Percentiles rank a stretch among this genome's conserved stretches.
Evolutionary conservation across 257 asterid species (phyloP).

Genomic region (Rauvolfia tetraphylla): DNA sequence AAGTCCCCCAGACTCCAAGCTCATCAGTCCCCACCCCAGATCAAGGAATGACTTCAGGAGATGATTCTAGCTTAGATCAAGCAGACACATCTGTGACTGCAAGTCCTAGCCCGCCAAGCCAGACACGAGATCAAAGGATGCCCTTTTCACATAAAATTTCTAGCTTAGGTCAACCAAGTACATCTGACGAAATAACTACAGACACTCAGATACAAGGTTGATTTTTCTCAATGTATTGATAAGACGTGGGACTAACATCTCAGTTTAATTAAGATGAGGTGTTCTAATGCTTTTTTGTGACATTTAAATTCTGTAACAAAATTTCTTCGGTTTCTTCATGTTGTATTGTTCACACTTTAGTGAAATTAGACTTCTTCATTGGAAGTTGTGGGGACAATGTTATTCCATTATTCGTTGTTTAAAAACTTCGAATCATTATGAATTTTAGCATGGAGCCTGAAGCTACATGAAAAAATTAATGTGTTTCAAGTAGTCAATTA

Average conservation of each 20-base stretch:
- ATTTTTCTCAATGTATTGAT: no score
- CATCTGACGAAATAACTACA: not conserved
- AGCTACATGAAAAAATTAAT: no score
- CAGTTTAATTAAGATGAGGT: not conserved
- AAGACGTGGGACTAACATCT: not conserved
- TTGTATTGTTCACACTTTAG: not conserved
- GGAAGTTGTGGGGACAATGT: no score
- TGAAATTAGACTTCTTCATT: not conserved
- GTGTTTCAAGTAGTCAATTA: no score
- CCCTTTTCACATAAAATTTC: not conserved
- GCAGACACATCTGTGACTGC: slow-evolving; percentile 22
- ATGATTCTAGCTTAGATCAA: not conserved
- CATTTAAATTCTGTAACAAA: not conserved
- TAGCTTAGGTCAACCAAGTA: not conserved
- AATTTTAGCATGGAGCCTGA: no score
- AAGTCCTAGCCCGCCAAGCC: slow-evolving; percentile 32
- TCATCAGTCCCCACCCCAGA: not conserved
- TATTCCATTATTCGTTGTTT: no score
- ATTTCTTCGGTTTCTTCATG: not conserved
- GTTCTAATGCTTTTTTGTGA: not conserved
- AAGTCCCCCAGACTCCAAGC: slow-evolving; percentile 8
- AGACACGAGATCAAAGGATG: not conserved
- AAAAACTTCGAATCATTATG: no score
- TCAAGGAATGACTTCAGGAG: not conserved
- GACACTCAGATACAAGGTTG: not conserved